phyloP scores from a whole-genome alignment of 352 stramenopile genomes.

The Globisporangium rhizosaccharum region DNA sequence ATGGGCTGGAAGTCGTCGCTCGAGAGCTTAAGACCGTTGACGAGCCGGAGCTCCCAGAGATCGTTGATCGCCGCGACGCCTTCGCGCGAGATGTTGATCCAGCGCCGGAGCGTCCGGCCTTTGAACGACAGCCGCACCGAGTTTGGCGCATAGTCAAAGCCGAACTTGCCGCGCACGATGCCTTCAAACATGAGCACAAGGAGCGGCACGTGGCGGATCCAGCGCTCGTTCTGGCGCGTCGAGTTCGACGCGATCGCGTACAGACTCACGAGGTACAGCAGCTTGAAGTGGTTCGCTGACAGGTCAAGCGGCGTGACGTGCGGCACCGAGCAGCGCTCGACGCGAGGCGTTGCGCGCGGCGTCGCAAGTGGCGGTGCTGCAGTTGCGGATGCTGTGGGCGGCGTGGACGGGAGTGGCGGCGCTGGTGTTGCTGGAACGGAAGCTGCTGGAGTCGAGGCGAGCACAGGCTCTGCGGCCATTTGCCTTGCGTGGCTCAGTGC shows the following conservation, averaged over 20 bases:
- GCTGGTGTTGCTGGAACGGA: no score
- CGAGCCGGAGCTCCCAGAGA: constrained; percentile 88
- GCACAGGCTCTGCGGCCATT: no score
- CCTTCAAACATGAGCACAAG: constrained; percentile 97
- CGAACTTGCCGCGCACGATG: constrained; percentile 90
- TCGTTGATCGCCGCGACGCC: constrained; percentile 94
- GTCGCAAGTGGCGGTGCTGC: background rate
- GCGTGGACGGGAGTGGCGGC: no score
- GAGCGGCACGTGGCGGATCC: constrained; percentile 93
- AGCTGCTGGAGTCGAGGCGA: no score
- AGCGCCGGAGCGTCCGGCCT: constrained; percentile 70
- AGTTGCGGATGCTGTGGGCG: no score
- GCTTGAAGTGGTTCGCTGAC: constrained; percentile 94
- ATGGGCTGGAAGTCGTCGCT: constrained; percentile 93
- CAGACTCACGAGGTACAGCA: constrained; percentile 94
- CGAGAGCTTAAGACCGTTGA: constrained; percentile 94
- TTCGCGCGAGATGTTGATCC: constrained; percentile 94
- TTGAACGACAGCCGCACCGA: constrained; percentile 92
- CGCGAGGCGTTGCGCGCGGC: no score
- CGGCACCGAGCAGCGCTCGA: background rate
- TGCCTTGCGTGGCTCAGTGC: no score
- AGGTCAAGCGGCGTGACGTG: constrained; percentile 36
- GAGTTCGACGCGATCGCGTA: constrained; percentile 90
- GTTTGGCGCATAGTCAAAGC: constrained; percentile 97
- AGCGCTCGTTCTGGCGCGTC: constrained; percentile 91